A percentile compares a stretch with the other conserved stretches of the same genome.
These are phyloP conservation scores for Penicillium steckii DNA, from an alignment of 495 filamentous ascomycete species.

Conservation along the genomic window DNA sequence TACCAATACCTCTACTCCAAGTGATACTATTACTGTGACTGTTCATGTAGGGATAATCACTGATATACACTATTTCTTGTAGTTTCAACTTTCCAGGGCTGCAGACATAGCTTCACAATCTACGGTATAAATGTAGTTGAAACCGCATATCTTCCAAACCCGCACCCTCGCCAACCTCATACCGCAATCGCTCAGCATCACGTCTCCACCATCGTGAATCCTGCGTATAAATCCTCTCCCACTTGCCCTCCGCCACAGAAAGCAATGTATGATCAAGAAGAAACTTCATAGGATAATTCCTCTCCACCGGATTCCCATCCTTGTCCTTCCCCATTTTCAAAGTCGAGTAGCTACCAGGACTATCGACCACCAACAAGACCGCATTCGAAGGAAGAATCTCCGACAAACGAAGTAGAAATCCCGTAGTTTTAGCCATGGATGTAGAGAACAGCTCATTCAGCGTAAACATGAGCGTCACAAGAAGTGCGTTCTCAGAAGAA, in stretches of 20 bases:
- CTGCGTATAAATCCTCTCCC: conserved; percentile 69
- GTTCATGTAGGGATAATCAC: no score
- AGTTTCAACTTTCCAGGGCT: no score
- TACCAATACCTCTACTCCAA: conserved; percentile 39
- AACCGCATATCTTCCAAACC: conserved; percentile 90
- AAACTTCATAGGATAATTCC: conserved; percentile 91
- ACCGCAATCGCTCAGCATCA: conserved; percentile 61
- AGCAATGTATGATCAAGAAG: conserved; percentile 82
- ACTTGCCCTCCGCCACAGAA: conserved; percentile 48
- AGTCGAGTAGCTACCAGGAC: conserved; percentile 87
- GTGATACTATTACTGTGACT: conserved; percentile 15
- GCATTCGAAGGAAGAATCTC: conserved; percentile 53
- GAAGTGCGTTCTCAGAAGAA: conserved; percentile 33
- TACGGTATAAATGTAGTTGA: conserved; percentile 78
- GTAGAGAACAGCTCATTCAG: conserved; percentile 92
- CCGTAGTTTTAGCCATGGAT: conserved; percentile 70
- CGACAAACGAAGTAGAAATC: conserved; percentile 66
- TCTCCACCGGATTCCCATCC: conserved; percentile 43
- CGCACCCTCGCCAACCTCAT: conserved; percentile 65
- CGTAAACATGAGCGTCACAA: conserved; percentile 89
- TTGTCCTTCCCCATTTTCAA: conserved; percentile 56
- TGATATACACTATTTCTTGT: background rate
- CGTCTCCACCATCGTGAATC: conserved; percentile 83
- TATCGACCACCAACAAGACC: conserved; percentile 84
- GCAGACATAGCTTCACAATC: no score